These are phyloP conservation scores for Boletus vinaceobasis DNA, from an alignment of 768 basidiomycete genomes.

Conservation along the genomic window DNA sequence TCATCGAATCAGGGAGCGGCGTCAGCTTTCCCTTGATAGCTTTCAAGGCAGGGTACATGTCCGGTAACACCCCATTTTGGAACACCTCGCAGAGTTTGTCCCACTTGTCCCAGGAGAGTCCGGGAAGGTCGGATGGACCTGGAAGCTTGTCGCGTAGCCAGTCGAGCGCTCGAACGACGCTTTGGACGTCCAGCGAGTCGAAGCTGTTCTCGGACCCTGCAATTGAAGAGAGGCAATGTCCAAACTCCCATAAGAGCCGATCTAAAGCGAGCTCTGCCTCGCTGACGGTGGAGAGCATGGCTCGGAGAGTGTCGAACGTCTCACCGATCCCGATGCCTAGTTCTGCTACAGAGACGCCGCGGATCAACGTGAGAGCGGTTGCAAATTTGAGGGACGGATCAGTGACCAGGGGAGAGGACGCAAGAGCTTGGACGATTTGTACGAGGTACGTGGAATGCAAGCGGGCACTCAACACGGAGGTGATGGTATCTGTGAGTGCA, in stretches of 20 bases:
- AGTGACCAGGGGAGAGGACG: constrained; percentile 20
- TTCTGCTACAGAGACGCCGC: constrained; percentile 25
- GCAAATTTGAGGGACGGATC: constrained; percentile 33
- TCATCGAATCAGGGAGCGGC: constrained; percentile 22
- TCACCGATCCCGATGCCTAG: constrained; percentile 17
- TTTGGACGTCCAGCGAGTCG: constrained; percentile 34
- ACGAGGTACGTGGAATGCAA: constrained; percentile 44
- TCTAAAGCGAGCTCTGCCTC: constrained; percentile 25
- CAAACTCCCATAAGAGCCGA: constrained; percentile 35
- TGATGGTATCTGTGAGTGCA: constrained; percentile 41
- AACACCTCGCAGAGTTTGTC: constrained; percentile 42
- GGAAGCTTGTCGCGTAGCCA: constrained; percentile 52
- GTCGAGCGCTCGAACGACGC: constrained; percentile 46
- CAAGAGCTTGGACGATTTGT: constrained; percentile 37
- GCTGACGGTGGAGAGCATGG: constrained; percentile 24
- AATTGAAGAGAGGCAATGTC: constrained; percentile 33
- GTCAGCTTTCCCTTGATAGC: constrained; percentile 32
- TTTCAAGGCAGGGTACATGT: constrained; percentile 31
- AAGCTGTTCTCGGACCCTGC: constrained; percentile 23
- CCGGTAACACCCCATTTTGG: constrained; percentile 26
- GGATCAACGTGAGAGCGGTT: constrained; percentile 32
- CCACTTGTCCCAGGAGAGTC: constrained; percentile 47
- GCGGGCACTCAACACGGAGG: constrained; percentile 45
- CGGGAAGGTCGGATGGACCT: constrained; percentile 44
- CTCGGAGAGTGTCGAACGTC: constrained; percentile 25